Conservation (phyloP, 371 early-diverging fungal genomes). For the Blakeslea trispora region DNA sequence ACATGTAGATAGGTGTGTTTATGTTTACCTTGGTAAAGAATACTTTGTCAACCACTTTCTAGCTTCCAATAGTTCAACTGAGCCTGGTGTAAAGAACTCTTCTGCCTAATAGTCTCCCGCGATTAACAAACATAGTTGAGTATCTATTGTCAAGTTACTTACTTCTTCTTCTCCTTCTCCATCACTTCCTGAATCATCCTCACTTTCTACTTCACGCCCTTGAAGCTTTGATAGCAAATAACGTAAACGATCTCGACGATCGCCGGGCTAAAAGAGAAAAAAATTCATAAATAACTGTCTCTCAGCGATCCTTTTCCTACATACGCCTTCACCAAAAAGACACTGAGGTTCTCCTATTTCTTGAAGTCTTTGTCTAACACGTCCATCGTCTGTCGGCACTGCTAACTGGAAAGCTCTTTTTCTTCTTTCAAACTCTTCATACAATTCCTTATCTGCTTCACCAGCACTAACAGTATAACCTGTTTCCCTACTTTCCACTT, state of each 20-base stretch:
- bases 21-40: too few species aligned
- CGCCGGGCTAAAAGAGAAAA: conserved; percentile 68
- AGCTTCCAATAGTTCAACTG: conserved; percentile 67
- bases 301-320: conserved; percentile 6
- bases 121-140: too few species aligned
- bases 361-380: conserved; percentile 76
- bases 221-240: conserved; percentile 66
- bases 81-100: conserved; percentile 89
- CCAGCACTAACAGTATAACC: conserved; percentile 54
- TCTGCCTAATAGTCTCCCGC: too few species aligned
- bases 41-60: conserved; percentile 74
- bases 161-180: conserved; percentile 45
- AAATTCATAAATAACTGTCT: not conserved
- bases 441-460: conserved; percentile 69
- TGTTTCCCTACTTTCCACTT: conserved; percentile 33
- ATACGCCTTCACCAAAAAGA: conserved; percentile 93
- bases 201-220: conserved; percentile 46
- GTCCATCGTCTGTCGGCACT: conserved; percentile 90
- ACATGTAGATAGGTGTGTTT: too few species aligned
- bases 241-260: conserved; percentile 85
- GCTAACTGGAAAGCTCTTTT: conserved; percentile 78
- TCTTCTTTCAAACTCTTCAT: conserved; percentile 87
- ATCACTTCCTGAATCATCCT: conserved; percentile 54
- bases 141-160: conserved; percentile 1
- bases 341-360: conserved; percentile 86